Base-by-base conservation (phyloP, 2,329 filamentous ascomycete genomes). In the Talaromyces sp. region DNA sequence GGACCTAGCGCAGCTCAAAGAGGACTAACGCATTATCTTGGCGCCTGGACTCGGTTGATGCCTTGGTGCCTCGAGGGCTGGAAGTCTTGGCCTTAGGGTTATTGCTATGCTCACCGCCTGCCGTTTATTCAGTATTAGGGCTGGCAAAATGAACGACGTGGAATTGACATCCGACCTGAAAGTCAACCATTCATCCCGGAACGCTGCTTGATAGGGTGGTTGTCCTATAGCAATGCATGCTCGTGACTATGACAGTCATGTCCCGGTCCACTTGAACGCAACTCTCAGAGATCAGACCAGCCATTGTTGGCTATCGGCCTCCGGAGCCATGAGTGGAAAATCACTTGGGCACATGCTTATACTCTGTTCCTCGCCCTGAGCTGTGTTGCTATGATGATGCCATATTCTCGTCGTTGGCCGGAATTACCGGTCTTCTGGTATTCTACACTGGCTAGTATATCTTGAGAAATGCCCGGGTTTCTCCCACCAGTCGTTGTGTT, bases 351-450 rank as follows among this genome's bases (percentile, higher is more conserved):
- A 31, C 31, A 11, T 48, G n/a, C 43, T 24, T 10, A 37, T 24
- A 22, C 52, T 19, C 10, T 41, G 19, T 47, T 37, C 45, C 37
- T 41, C 41, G 9, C 13, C 37, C 24, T 56, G 50, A 22, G 54
- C 22, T 41, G 52, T 62, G 35, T 58, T 65, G 60, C 64, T 56
- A 62, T 43, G 27, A 66, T 66, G 65, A 66, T 64, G 65, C 65
- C 65, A 66, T 66, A 16, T 52, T 31, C 48, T 66, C 48, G 48
- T 66, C 62, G 58, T 62, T 43, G 57, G 65, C 56, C 64, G 56
- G 56, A 56, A 56, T 16, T 45, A 16, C 47, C 64, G 64, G 64
- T 45, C 56, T 31, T 4, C 9, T 6, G 16, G 22, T 14, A n/a
- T 14, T 8, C 4, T 11, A 45, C 31, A 3, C 56, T 56, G 33